These are phyloP conservation scores for Epichloe uncinata DNA, from an alignment of 2,329 filamentous ascomycete genomes.

Conservation along the genomic window DNA sequence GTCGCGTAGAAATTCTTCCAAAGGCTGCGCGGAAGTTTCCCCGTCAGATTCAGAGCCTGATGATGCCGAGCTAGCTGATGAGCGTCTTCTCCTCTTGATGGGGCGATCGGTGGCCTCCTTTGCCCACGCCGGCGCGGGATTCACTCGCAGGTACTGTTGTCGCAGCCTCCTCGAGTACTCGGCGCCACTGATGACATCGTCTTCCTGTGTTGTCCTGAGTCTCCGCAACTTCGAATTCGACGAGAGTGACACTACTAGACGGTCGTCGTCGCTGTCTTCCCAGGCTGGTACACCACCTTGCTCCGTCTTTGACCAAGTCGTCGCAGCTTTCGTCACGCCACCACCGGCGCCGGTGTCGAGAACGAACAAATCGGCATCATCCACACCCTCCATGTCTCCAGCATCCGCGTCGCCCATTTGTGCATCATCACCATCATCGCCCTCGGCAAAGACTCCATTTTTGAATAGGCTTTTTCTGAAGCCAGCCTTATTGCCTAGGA, in stretches of 20 bases:
- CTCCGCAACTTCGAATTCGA: slow-evolving; percentile 62
- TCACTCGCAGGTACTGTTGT: slow-evolving; percentile 54
- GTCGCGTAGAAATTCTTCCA: slow-evolving; percentile 69
- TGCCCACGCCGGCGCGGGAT: slow-evolving; percentile 50
- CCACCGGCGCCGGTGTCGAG: slow-evolving; percentile 51
- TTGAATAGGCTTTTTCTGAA: slow-evolving; percentile 63
- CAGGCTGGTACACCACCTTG: slow-evolving; percentile 48
- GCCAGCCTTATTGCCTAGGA: slow-evolving; percentile 76
- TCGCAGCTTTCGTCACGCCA: slow-evolving; percentile 15
- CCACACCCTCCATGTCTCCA: slow-evolving; percentile 44
- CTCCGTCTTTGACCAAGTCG: slow-evolving; percentile 10
- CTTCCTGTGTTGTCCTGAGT: slow-evolving; percentile 63
- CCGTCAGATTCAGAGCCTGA: slow-evolving; percentile 42
- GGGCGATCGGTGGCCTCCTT: slow-evolving; percentile 35
- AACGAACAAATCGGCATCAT: slow-evolving; percentile 77
- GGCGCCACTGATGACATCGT: slow-evolving; percentile 74
- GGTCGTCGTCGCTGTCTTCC: slow-evolving; percentile 94
- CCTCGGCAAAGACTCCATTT: slow-evolving; percentile 9
- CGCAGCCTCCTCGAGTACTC: slow-evolving; percentile 75
- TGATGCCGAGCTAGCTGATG: slow-evolving; percentile 37
- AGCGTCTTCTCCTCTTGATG: slow-evolving; percentile 36
- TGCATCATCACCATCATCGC: slow-evolving; percentile 28
- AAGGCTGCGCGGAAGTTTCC: slow-evolving; percentile 55
- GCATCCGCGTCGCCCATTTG: slow-evolving; percentile 29
- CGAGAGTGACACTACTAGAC: slow-evolving; percentile 70